Base-by-base conservation (phyloP, 768 basidiomycete species). In the Hortiboletus campestris region DNA sequence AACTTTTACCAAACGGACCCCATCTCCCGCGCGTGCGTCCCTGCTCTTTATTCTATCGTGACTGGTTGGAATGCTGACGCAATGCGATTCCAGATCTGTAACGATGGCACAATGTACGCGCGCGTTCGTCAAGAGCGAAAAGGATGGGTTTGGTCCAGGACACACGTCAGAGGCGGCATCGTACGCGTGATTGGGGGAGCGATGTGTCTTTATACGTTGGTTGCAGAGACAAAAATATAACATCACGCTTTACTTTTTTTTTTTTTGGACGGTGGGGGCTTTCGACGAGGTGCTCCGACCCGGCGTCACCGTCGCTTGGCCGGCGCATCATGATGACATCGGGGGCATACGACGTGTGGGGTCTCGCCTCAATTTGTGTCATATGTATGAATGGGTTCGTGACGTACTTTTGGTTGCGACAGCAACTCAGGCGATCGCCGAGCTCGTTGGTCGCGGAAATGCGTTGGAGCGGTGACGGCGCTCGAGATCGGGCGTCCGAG, bases 1-100 rank as follows among this genome's bases (percentile, higher is more conserved):
- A 97, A 97, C 76, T 98, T 98, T 75, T 99, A 98, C 75, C 87
- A 93, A 74, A 98, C 96, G 11, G 96, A 98, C 72, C 84, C 91
- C 28, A 93, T 98, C 68, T 94, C 93, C 42, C 80, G 95, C 79
- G 91, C 92, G 84, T 94, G 64, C 73, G 93, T 89, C 39, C 8
- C 31, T 31, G 46, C n/a, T 49, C 36, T 46, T 25, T 51, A 9
- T 46, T 41, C 16, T 20, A 9, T 36, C 16, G 3, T 16, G 9
- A 17, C 6, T n/a, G 2, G 19, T 3, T 32, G 29, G 39, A 8
- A 54, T 31, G 16, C 31, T 57, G 12, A 43, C 57, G 47, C 19
- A 35, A 25, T 13, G 19, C 14, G 6, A 31, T 19, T 14, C 17
- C 62, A 92, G 89, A 43, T 93, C 91, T n/a, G 89, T 92, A 35